Base-by-base conservation (phyloP, 2,329 filamentous ascomycete species). In the Colletotrichum neosansevieriae region DNA sequence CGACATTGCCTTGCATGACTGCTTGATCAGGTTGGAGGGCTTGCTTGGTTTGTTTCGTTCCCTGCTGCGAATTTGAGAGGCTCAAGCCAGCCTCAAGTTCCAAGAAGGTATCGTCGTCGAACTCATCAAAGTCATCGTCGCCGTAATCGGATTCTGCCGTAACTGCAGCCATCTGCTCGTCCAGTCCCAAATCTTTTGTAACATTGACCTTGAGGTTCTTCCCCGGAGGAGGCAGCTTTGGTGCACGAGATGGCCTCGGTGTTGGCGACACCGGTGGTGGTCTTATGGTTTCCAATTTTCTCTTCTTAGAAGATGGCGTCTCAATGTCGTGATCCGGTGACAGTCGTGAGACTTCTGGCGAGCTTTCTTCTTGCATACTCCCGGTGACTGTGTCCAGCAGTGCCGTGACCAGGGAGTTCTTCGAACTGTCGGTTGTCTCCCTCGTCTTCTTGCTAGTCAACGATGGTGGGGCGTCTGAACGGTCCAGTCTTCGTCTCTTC, bases 401-500 rank as follows among this genome's bases (percentile, higher is more conserved):
- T 15, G 89, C 87, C 40, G 84, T 86, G n/a, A 88, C 85, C 73
- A 88, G 81, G 3, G 84, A 86, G 0, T 84, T 83, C 70, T 89
- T 90, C 2, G 85, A 86, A 4, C 81, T 81, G 34, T 85, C 84
- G 64, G 83, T 82, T 71, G 79, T 81, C 68, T 83, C 78, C 73
- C 78, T 76, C 69, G 70, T 76, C 77, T 66, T 75, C 75, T 45
- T 79, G 74, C 42, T 74, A 75, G 61, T 75, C 76, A 36, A 73
- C 71, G 50, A 78, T 75, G 38, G 76, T 75, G 40, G 76, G 75
- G 3, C 75, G 58, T 81, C 84, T 13, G 80, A 77, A 38, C 82
- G 83, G 57, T 89, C 86, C 7, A 88, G 74, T 72, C 85, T 91
- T 72, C 90, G 85, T 71, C 90, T 84, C 77, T 94, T 94, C 1